Evolutionary conservation across 73 alveolate genomes (phyloP).

Genomic region (Paramecium tetraurelia): DNA sequence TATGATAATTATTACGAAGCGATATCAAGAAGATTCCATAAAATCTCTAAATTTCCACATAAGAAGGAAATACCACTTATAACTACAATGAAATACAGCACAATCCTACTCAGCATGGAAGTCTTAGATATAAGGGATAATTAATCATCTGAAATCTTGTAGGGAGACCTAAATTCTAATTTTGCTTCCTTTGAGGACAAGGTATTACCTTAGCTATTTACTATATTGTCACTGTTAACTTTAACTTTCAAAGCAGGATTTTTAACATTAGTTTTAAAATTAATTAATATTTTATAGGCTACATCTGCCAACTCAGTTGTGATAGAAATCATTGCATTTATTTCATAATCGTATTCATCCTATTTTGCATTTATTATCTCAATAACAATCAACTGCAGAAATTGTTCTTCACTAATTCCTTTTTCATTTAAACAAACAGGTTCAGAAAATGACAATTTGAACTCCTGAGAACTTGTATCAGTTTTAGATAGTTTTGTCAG

Average conservation of each 20-base stretch:
- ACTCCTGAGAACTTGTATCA: not conserved
- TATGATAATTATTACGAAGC: not conserved
- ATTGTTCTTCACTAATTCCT: not conserved
- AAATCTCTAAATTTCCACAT: not conserved
- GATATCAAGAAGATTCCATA: not conserved
- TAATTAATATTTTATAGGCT: too few relatives aligned
- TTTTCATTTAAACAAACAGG: not conserved
- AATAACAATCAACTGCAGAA: not conserved
- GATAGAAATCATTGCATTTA: too few relatives aligned
- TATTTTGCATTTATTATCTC: not conserved
- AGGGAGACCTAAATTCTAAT: not conserved
- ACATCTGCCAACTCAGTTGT: not conserved
- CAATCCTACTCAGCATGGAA: not conserved
- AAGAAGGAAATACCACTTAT: not conserved
- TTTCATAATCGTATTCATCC: too few relatives aligned
- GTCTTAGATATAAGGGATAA: not conserved
- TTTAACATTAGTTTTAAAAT: too few relatives aligned
- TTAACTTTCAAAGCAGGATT: not conserved
- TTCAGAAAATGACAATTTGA: not conserved
- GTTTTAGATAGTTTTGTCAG: not conserved
- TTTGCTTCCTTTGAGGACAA: not conserved
- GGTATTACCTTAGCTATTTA: too few relatives aligned
- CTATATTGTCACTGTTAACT: not conserved
- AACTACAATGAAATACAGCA: not conserved
- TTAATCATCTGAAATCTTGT: not conserved